phyloP scores from a whole-genome alignment of 2,329 filamentous ascomycete genomes.

The Aspergillus niger region DNA sequence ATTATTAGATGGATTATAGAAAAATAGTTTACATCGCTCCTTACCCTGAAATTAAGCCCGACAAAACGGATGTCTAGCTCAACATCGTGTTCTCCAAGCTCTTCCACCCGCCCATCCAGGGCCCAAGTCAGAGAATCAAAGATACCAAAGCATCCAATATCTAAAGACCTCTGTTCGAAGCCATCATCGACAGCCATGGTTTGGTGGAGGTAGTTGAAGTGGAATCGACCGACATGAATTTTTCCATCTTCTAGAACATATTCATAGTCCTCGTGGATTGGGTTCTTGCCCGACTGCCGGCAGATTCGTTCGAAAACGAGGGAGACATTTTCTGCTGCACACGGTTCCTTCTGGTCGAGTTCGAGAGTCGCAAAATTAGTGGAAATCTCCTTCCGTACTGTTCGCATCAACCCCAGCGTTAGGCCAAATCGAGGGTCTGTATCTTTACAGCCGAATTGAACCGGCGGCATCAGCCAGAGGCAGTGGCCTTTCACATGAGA shows the following conservation, averaged over 20 bases:
- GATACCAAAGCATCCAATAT: background rate
- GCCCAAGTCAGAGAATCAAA: background rate
- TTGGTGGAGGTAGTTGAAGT: constrained; percentile 5
- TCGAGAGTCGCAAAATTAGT: too few relatives aligned
- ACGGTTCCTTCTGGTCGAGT: too few relatives aligned
- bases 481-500: background rate
- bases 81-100: constrained; percentile 23
- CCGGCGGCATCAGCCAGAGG: constrained; percentile 14
- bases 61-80: constrained; percentile 38
- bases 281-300: background rate
- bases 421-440: too few relatives aligned
- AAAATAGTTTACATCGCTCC: background rate
- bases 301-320: background rate
- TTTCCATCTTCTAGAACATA: constrained; percentile 14
- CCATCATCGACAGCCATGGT: background rate
- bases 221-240: constrained; percentile 12
- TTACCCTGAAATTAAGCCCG: constrained; percentile 35
- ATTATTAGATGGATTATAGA: background rate
- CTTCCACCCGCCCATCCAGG: background rate
- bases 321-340: too few relatives aligned
- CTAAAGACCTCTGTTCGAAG: background rate
- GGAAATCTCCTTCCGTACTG: too few relatives aligned
- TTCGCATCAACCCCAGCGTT: too few relatives aligned
- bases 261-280: constrained; percentile 12
- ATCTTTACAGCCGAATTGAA: background rate